Evolutionary conservation across 2,329 filamentous ascomycete genomes (phyloP).

Genomic region (Nemania sp.): DNA sequence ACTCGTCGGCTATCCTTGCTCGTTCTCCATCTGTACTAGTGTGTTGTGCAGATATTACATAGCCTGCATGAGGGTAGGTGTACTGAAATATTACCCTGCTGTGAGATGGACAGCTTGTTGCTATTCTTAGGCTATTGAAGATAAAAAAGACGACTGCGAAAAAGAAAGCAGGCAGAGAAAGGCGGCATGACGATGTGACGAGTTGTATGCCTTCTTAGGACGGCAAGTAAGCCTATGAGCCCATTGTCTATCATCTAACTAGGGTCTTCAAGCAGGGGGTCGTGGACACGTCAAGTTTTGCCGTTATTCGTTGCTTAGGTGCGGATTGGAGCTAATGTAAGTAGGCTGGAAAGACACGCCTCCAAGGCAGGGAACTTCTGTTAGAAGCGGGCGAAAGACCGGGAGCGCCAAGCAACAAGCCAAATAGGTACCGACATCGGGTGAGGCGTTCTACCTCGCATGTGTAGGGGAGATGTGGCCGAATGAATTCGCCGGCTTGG

Average conservation of each 20-base stretch:
- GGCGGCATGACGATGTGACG: neutral
- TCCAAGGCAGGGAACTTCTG: conserved; percentile 14
- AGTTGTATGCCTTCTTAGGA: conserved; percentile 7
- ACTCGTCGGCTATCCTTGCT: too few species aligned
- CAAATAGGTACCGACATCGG: conserved; percentile 36
- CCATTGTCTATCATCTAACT: neutral
- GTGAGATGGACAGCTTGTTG: neutral
- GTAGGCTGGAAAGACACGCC: neutral
- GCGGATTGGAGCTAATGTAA: conserved; percentile 18
- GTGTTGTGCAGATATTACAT: too few species aligned
- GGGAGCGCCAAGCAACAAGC: conserved; percentile 1
- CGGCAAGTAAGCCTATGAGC: conserved; percentile 15
- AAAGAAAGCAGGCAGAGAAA: neutral
- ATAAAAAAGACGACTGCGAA: neutral
- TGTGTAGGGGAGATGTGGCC: conserved; percentile 4
- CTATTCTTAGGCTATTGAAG: neutral
- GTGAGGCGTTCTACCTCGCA: conserved; percentile 34
- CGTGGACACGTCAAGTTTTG: conserved; percentile 5
- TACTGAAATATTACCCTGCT: too few species aligned
- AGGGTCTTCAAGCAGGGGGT: conserved; percentile 12
- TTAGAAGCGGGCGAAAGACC: conserved; percentile 1
- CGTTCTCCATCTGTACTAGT: too few species aligned
- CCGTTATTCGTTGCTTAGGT: neutral
- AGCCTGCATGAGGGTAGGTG: too few species aligned
- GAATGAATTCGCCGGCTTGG: neutral